Percentiles rank a stretch among this genome's conserved stretches.
These are phyloP conservation scores for Fusarium circinatum DNA, from an alignment of 2,329 filamentous ascomycete species.

Conservation along the genomic window DNA sequence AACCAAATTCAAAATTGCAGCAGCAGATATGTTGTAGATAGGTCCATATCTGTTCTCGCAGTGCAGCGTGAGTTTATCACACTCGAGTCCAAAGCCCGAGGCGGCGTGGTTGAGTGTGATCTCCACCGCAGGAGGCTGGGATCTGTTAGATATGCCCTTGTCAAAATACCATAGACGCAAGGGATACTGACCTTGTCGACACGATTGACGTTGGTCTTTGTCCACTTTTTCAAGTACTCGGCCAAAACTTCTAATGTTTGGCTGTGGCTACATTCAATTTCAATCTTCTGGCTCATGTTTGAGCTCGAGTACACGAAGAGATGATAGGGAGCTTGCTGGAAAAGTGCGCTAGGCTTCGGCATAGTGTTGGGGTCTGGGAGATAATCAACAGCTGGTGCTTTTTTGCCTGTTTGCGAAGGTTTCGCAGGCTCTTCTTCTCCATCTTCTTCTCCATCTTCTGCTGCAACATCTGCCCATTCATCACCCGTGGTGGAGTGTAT, in stretches of 20 bases:
- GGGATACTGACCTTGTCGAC: constrained; percentile 46
- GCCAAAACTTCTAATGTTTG: constrained; percentile 56
- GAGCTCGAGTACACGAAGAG: constrained; percentile 50
- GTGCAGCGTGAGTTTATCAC: constrained; percentile 55
- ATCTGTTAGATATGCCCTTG: neutral
- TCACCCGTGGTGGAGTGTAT: constrained; percentile 47
- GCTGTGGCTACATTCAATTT: constrained; percentile 60
- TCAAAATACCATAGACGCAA: neutral
- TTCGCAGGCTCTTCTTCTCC: constrained; percentile 10
- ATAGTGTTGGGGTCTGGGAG: constrained; percentile 55
- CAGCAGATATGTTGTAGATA: constrained; percentile 52
- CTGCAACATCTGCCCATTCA: constrained; percentile 58
- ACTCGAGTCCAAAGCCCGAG: constrained; percentile 56
- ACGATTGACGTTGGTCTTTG: constrained; percentile 54
- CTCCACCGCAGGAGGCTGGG: constrained; percentile 55
- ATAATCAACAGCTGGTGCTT: constrained; percentile 35
- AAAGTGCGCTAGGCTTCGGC: constrained; percentile 59
- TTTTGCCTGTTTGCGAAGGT: neutral
- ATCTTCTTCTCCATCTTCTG: constrained; percentile 40
- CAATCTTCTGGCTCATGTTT: constrained; percentile 46
- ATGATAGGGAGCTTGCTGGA: constrained; percentile 60
- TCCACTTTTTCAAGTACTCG: constrained; percentile 61
- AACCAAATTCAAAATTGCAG: constrained; percentile 57
- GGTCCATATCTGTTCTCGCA: constrained; percentile 48
- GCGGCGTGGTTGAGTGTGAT: constrained; percentile 56